Percentiles rank a stretch among this genome's conserved stretches.
phyloP scores from a whole-genome alignment of 257 asterid species.

The Solanum chmielewskii region DNA sequence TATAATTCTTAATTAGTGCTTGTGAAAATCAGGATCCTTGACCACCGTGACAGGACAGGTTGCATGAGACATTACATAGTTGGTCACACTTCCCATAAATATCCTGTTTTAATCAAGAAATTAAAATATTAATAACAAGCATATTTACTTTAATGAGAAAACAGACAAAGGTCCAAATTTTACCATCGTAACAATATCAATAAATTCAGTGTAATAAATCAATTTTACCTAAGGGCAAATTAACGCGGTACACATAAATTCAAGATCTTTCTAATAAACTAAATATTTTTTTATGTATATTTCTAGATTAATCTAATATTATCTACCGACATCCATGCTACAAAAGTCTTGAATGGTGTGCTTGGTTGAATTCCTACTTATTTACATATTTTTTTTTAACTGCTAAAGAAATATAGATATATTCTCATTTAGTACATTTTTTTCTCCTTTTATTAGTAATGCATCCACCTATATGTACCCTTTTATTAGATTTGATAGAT shows the following conservation, averaged over 20 bases:
- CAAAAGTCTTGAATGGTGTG: neutral
- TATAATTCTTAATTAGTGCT: constrained; percentile 9
- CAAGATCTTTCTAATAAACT: accelerated
- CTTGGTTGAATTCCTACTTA: neutral
- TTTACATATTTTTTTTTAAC: neutral
- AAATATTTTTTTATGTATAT: neutral
- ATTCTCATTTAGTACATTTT: neutral
- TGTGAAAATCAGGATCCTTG: constrained; percentile 53
- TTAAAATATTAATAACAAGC: neutral
- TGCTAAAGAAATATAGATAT: neutral
- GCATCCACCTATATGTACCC: no score
- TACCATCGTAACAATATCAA: neutral
- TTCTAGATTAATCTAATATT: neutral
- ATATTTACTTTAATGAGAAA: neutral
- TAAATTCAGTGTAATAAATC: accelerated
- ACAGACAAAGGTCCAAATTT: neutral
- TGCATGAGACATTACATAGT: constrained; percentile 43
- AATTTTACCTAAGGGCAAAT: accelerated
- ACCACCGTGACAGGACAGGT: constrained; percentile 67
- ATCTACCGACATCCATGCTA: neutral
- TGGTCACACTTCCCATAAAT: constrained; percentile 68
- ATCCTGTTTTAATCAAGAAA: constrained; percentile 31
- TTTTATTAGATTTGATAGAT: no score
- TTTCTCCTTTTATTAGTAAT: no score
- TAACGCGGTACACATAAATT: accelerated